Conservation (phyloP, 495 filamentous ascomycete species). For the Cairneyella variabilis region DNA sequence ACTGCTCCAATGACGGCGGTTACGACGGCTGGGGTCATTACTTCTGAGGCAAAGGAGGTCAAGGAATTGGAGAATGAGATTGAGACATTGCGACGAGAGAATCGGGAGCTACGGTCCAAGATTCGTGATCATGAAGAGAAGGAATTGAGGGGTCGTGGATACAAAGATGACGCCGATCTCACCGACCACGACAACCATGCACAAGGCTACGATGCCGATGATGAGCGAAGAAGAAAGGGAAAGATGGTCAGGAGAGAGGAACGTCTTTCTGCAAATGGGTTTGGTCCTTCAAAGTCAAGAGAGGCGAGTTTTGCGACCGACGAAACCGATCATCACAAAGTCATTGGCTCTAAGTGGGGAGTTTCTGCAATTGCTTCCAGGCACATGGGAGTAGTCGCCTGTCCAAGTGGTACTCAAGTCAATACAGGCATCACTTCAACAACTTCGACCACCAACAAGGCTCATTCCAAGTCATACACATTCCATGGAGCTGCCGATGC, state of each 20-base stretch:
- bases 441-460: too few relatives aligned
- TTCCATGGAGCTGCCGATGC: background rate
- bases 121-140: background rate
- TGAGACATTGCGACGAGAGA: constrained; percentile 14
- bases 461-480: too few relatives aligned
- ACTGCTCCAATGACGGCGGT: background rate
- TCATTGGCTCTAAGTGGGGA: too few relatives aligned
- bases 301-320: too few relatives aligned
- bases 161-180: background rate
- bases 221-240: background rate
- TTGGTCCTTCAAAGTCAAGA: too few relatives aligned
- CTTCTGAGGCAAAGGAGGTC: background rate
- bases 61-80: constrained; percentile 7
- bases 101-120: background rate
- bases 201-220: background rate
- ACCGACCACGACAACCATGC: background rate
- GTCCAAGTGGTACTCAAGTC: too few relatives aligned
- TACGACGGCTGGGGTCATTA: background rate
- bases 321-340: too few relatives aligned
- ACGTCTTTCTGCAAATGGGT: too few relatives aligned
- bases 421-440: too few relatives aligned
- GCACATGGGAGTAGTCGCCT: too few relatives aligned
- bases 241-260: background rate
- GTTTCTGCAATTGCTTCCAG: too few relatives aligned
- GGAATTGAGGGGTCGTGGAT: background rate